A percentile compares a stretch with the other conserved stretches of the same genome.
These are phyloP conservation scores for Blakeslea trispora DNA, from an alignment of 371 early-diverging fungal species.

Conservation along the genomic window DNA sequence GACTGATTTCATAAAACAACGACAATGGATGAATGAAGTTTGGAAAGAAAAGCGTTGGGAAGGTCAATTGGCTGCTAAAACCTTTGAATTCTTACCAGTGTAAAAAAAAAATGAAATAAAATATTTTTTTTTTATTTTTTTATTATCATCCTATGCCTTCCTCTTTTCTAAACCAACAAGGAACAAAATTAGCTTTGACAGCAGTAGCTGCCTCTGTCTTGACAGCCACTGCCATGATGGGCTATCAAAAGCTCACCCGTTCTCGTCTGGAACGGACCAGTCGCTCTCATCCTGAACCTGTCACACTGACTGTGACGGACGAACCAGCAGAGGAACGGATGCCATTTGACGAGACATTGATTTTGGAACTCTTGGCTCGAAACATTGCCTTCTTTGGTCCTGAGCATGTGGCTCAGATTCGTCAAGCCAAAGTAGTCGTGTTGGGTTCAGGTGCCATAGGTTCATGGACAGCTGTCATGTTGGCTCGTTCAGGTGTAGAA, in stretches of 20 bases:
- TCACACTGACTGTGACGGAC: conserved; percentile 10
- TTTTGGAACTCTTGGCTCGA: conserved; percentile 85
- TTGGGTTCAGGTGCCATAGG: conserved; percentile 97
- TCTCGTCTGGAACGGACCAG: conserved; percentile 33
- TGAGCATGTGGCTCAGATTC: conserved; percentile 68
- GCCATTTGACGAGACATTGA: conserved; percentile 65
- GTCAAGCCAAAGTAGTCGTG: conserved; percentile 79
- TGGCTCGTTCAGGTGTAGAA: conserved; percentile 87
- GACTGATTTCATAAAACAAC: conserved; percentile 20
- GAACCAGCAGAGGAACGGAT: conserved; percentile 3
- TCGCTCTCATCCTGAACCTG: neutral
- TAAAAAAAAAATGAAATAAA: too few species aligned
- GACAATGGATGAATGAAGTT: conserved; percentile 18
- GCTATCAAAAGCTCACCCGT: conserved; percentile 47
- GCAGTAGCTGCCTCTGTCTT: conserved; percentile 60
- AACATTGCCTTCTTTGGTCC: conserved; percentile 91
- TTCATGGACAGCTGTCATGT: conserved; percentile 90
- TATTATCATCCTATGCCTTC: too few species aligned
- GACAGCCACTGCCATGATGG: conserved; percentile 57
- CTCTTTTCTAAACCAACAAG: conserved; percentile 12
- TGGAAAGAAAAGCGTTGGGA: conserved; percentile 22
- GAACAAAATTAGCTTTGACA: conserved; percentile 35
- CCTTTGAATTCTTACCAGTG: conserved; percentile 2
- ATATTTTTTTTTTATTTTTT: too few species aligned
- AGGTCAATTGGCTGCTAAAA: conserved; percentile 14